Conservation (phyloP, 2,329 filamentous ascomycete species). For the Botrytis elliptica region DNA sequence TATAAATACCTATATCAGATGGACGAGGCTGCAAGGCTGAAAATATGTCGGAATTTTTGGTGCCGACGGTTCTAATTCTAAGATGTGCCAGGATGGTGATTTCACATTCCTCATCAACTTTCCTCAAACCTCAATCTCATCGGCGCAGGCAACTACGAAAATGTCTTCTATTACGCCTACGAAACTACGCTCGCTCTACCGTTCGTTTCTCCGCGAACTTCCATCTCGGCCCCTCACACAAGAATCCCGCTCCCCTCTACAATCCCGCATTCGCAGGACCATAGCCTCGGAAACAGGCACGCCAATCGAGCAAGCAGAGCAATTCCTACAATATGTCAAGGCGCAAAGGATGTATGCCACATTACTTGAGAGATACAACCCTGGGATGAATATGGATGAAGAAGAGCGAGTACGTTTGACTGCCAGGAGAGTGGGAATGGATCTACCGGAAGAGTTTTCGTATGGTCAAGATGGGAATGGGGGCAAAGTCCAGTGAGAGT, state of each 20-base stretch:
- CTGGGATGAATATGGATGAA: conserved; percentile 81
- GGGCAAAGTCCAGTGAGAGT: conserved; percentile 18
- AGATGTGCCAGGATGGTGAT: not conserved
- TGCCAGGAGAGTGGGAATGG: conserved; percentile 85
- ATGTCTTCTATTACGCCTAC: conserved; percentile 42
- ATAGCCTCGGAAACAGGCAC: conserved; percentile 48
- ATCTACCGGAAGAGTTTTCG: conserved; percentile 67
- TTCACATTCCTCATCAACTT: not conserved
- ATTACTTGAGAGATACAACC: conserved; percentile 88
- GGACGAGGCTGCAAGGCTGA: conserved; percentile 13
- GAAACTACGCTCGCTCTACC: conserved; percentile 75
- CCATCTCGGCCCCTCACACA: conserved; percentile 61
- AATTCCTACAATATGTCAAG: conserved; percentile 75
- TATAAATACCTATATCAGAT: not conserved
- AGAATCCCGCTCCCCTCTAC: conserved; percentile 63
- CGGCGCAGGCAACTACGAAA: conserved; percentile 12
- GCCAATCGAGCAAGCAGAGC: conserved; percentile 59
- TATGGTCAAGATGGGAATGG: conserved; percentile 11
- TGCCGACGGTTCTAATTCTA: not conserved
- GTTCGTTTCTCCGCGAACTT: conserved; percentile 83
- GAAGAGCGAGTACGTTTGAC: conserved; percentile 82
- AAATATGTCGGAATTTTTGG: conserved; percentile 10
- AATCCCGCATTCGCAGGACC: conserved; percentile 64
- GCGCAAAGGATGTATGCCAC: conserved; percentile 83
- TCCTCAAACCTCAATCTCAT: conserved; percentile 4